Evolutionary conservation across 495 filamentous ascomycete species (phyloP).

Genomic region (Penicillium verhagenii): DNA sequence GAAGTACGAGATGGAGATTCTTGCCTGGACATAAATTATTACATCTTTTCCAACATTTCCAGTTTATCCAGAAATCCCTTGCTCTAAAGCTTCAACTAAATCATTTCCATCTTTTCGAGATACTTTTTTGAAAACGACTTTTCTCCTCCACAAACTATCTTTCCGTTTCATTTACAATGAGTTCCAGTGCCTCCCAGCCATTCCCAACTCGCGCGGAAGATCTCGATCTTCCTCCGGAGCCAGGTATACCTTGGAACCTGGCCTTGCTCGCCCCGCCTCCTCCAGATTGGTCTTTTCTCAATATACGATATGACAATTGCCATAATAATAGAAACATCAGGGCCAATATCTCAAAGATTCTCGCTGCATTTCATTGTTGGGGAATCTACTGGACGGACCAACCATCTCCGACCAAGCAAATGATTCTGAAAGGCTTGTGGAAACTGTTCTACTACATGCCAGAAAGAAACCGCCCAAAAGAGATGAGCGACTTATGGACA

Average conservation of each 20-base stretch:
- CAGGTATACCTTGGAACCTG: conserved; percentile 9
- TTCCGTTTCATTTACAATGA: not conserved
- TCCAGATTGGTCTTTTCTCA: conserved; percentile 8
- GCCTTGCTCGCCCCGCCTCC: conserved; percentile 26
- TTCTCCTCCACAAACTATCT: too few relatives aligned
- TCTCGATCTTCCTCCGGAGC: conserved; percentile 1
- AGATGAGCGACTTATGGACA: conserved; percentile 17
- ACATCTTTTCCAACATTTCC: not conserved
- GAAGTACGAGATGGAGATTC: not conserved
- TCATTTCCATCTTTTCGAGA: not conserved
- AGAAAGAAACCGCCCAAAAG: conserved; percentile 15
- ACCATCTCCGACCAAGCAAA: not conserved
- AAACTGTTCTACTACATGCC: conserved; percentile 33
- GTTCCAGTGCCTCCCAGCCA: not conserved
- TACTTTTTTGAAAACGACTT: too few relatives aligned
- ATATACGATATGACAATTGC: not conserved
- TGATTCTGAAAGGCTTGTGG: conserved; percentile 9
- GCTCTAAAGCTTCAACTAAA: too few relatives aligned
- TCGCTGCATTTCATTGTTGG: conserved; percentile 27
- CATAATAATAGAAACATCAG: not conserved
- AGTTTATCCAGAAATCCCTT: too few relatives aligned
- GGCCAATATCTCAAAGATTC: not conserved
- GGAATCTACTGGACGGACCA: conserved; percentile 24
- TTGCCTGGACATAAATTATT: not conserved
- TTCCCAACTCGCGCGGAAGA: not conserved